These are phyloP conservation scores for Ustilago xerochloae DNA, from an alignment of 1,284 basidiomycete genomes.

Conservation along the genomic window DNA sequence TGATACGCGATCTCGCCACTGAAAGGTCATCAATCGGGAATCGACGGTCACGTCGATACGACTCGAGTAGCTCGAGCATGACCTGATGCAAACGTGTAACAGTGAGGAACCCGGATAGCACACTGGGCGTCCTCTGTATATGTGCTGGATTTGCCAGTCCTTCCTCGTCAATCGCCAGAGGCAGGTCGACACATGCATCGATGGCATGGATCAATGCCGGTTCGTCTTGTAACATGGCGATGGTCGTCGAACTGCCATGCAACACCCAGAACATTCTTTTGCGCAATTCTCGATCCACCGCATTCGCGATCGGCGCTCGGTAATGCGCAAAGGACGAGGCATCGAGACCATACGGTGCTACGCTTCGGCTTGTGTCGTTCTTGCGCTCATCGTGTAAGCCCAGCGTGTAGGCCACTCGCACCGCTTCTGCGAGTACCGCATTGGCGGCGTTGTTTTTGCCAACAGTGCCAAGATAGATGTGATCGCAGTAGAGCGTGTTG, in stretches of 20 bases:
- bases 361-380: conserved; percentile 12
- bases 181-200: conserved; percentile 49
- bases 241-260: conserved; percentile 53
- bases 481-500: conserved; percentile 56
- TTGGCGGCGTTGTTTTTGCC: conserved; percentile 52
- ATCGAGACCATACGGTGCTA: conserved; percentile 16
- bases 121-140: conserved; percentile 26
- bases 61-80: conserved; percentile 50
- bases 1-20: conserved; percentile 19
- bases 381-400: conserved; percentile 49
- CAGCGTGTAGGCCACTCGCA: conserved; percentile 47
- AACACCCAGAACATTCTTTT: conserved; percentile 49
- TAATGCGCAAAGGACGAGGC: conserved; percentile 20
- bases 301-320: conserved; percentile 19
- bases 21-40: conserved; percentile 38
- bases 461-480: conserved; percentile 55
- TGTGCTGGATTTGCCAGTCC: conserved; percentile 21
- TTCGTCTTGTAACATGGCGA: conserved; percentile 50
- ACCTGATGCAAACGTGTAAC: conserved; percentile 50
- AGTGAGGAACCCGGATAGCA: conserved; percentile 47
- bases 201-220: conserved; percentile 47
- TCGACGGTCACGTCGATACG: conserved; percentile 39
- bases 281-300: conserved; percentile 51
- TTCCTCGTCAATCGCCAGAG: conserved; percentile 52
- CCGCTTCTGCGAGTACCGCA: conserved; percentile 51